Evolutionary conservation across 2,329 filamentous ascomycete genomes (phyloP).

Genomic region (Trichophyton equinum): DNA sequence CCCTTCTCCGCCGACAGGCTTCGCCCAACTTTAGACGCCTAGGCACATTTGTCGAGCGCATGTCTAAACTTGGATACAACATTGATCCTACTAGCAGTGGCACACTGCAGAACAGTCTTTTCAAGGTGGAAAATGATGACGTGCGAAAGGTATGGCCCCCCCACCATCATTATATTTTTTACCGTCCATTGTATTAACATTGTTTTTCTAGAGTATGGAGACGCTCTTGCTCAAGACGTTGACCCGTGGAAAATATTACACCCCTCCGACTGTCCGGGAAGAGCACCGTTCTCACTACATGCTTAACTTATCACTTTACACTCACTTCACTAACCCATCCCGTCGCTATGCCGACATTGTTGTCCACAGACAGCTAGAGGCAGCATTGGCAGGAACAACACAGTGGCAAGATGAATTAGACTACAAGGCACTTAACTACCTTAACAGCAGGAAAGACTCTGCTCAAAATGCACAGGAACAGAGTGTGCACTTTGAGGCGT

Average conservation of each 20-base stretch:
- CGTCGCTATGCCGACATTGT: conserved; percentile 90
- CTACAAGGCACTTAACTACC: conserved; percentile 84
- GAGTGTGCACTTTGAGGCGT: conserved; percentile 96
- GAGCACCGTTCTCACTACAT: conserved; percentile 79
- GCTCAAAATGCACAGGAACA: conserved; percentile 96
- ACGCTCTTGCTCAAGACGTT: conserved; percentile 89
- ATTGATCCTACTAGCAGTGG: conserved; percentile 85
- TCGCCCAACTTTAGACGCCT: conserved; percentile 78
- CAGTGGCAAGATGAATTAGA: conserved; percentile 88
- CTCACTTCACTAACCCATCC: conserved; percentile 92
- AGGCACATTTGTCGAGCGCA: conserved; percentile 80
- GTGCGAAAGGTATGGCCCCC: conserved; percentile 54
- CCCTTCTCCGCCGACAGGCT: conserved; percentile 74
- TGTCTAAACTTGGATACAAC: conserved; percentile 80
- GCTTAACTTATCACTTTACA: conserved; percentile 85
- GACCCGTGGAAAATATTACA: conserved; percentile 90
- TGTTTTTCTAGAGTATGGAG: conserved; percentile 61
- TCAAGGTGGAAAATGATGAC: conserved; percentile 78
- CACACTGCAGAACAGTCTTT: conserved; percentile 83
- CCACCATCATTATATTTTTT: too few relatives aligned
- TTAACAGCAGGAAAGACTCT: conserved; percentile 98
- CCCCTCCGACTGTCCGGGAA: conserved; percentile 64
- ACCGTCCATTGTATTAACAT: conserved; percentile 6
- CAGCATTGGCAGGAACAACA: conserved; percentile 65
- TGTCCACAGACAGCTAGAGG: conserved; percentile 88